Evolutionary conservation across 192 early-diverging fungal genomes (phyloP).

Genomic region (Dissophora ornata): DNA sequence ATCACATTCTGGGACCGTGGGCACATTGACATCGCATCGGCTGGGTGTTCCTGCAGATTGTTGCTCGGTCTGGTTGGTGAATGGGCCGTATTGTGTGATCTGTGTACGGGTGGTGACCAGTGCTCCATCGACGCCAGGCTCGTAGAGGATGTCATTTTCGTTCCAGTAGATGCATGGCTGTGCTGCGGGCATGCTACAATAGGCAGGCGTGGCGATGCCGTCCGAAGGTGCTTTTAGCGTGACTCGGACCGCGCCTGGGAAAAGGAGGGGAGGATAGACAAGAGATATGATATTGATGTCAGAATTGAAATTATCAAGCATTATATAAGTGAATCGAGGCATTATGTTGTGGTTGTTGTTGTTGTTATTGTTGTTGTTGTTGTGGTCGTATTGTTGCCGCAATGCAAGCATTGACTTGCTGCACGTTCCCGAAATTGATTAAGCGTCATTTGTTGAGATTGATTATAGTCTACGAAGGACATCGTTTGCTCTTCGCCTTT

Average conservation of each 20-base stretch:
- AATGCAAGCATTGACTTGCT: no score
- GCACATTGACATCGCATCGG: constrained; percentile 30
- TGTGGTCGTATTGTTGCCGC: no score
- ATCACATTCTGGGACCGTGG: constrained; percentile 28
- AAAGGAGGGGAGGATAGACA: not conserved
- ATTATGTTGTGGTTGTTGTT: no score
- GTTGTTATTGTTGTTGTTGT: no score
- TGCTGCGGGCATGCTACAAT: constrained; percentile 15
- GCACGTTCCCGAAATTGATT: no score
- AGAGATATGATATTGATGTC: no score
- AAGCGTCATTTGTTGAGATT: not conserved
- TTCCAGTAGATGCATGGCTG: constrained; percentile 38
- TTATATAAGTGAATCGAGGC: no score
- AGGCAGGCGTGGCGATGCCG: constrained; percentile 18
- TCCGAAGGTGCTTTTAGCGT: constrained; percentile 40
- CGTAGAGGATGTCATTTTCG: constrained; percentile 45
- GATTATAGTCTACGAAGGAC: no score
- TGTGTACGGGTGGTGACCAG: constrained; percentile 50
- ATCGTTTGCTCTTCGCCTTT: no score
- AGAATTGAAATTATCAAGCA: no score
- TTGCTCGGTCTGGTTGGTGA: constrained; percentile 27
- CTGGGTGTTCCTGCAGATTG: not conserved
- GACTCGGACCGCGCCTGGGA: constrained; percentile 38
- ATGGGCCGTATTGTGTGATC: constrained; percentile 37
- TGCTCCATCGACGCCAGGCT: constrained; percentile 40